Conservation (phyloP, 2,329 filamentous ascomycete genomes). For the Graphilbum sp. region DNA sequence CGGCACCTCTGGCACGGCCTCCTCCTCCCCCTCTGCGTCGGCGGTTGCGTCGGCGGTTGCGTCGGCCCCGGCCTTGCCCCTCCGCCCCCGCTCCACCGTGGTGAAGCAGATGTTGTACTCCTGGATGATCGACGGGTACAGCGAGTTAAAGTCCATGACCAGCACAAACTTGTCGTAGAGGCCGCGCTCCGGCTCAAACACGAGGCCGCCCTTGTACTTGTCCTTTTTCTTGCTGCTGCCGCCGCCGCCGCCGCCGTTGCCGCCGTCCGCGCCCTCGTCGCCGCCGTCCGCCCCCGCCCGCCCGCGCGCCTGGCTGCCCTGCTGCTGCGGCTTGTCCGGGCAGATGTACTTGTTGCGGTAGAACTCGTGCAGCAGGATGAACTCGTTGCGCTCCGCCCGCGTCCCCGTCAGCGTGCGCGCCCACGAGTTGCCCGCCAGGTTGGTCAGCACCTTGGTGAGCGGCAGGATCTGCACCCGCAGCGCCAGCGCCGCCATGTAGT, state of each 20-base stretch:
- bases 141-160: constrained; percentile 99
- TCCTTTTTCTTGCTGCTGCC: constrained; percentile 72
- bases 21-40: constrained; percentile 64
- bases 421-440: constrained; percentile 96
- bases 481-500: constrained; percentile 84
- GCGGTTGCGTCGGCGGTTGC: constrained; percentile 16
- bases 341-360: constrained; percentile 95
- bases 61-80: constrained; percentile 21
- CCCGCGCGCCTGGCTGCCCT: constrained; percentile 52
- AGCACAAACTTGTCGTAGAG: constrained; percentile 96
- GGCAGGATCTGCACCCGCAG: constrained; percentile 83
- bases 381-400: constrained; percentile 93
- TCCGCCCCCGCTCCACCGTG: constrained; percentile 80
- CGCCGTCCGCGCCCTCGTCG: constrained; percentile 55
- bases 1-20: constrained; percentile 74
- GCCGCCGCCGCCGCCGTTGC: constrained; percentile 27
- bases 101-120: constrained; percentile 99
- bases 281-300: too few relatives aligned
- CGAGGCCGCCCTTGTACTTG: constrained; percentile 96
- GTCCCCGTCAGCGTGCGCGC: constrained; percentile 90
- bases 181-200: constrained; percentile 95
- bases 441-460: constrained; percentile 87
- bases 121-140: constrained; percentile 97
- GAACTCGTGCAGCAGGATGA: constrained; percentile 96
- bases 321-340: constrained; percentile 75